Evolutionary conservation across 2,329 filamentous ascomycete species (phyloP).

Genomic region (Monilinia laxa): DNA sequence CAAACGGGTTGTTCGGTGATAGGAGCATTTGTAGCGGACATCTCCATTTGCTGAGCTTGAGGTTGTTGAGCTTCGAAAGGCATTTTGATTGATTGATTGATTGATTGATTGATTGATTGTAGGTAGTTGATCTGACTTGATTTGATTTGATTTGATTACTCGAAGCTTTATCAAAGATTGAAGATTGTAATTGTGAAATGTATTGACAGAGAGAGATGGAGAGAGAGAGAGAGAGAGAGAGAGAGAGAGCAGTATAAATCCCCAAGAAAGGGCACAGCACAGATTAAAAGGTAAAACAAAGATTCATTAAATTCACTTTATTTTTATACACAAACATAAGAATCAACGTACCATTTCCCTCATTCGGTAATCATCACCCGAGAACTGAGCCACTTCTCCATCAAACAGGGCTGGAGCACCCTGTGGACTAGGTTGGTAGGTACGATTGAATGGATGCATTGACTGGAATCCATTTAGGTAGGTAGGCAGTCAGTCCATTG

Average conservation of each 20-base stretch:
- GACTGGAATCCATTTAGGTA: no score
- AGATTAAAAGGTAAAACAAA: background rate
- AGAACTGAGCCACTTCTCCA: background rate
- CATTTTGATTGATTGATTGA: constrained; percentile 18
- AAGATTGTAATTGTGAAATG: background rate
- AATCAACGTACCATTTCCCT: background rate
- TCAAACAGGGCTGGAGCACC: background rate
- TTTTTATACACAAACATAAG: background rate
- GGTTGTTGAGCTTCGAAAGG: constrained; percentile 23
- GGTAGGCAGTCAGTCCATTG: no score
- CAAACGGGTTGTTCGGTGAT: constrained; percentile 24
- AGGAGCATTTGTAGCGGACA: constrained; percentile 13
- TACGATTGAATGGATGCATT: background rate
- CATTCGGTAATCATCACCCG: background rate
- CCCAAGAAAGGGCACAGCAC: no score
- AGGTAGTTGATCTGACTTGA: background rate
- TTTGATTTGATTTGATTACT: background rate
- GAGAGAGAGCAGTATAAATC: background rate
- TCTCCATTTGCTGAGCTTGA: constrained; percentile 23
- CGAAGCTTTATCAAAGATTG: no score
- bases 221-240: background rate
- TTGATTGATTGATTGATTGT: background rate
- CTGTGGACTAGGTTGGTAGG: no score
- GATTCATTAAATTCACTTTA: background rate
- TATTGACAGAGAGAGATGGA: background rate